Evolutionary conservation across 768 basidiomycete species (phyloP), one percentile per base, ranked within the genome.

Genomic region (Butyriboletus loyo): DNA sequence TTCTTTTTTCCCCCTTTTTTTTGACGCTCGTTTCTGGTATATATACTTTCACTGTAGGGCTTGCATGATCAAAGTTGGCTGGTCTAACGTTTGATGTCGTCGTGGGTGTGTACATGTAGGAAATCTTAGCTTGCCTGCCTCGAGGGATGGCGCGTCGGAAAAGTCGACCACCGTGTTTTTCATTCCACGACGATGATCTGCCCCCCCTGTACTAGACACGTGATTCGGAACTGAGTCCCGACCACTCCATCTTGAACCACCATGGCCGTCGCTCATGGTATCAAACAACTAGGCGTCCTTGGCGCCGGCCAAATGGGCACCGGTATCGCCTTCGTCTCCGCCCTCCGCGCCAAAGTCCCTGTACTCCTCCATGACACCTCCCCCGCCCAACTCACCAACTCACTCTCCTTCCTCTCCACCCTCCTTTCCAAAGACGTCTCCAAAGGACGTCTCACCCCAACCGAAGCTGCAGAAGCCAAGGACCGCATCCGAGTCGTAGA

Each of bases 271-370:
- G 74, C 78, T 19, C 90, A 92, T 61, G 89, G 87, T 42, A 84
- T 94, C 57, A 82, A 81, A 49, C 82, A 76, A 4, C 72, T 92
- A 0, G 92, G 88, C 22, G 83, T 94, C 56, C 77, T 95, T 32
- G 89, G 89, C 40, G 85, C 88, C 19, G 90, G 89, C 44, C 89
- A 92, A 66, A 91, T 90, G 89, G 95, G 95, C 57, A 83, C 89
- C 0, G 96, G 95, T 2, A 98, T 98, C 42, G 91, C 93, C 56
- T 80, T 88, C 47, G 92, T 96, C 37, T 78, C 92, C 19, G 87
- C 91, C 35, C 75, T 94, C 22, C 84, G 87, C 31, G 96, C 95
- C 37, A 85, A 85, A 63, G 85, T 95, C 5, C 85, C 90, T 4
- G 91, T 97, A 5, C 75, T 90, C 32, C 69, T 98, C n/a, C 80